Base-by-base conservation (phyloP, 805 yeast species). In the Sungouiella blattae region DNA sequence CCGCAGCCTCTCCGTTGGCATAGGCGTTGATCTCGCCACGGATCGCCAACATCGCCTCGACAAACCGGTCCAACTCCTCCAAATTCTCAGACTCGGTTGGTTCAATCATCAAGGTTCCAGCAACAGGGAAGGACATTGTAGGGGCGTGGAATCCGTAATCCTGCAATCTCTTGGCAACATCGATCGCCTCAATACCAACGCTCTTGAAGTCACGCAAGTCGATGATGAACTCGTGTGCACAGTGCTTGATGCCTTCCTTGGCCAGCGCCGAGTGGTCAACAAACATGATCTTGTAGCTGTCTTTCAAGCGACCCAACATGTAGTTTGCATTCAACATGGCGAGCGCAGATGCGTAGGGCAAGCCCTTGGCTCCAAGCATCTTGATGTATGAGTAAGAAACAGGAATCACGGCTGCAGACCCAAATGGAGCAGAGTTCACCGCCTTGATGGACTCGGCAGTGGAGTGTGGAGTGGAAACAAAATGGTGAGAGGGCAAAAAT, bases 81-180 rank as follows among this genome's bases (percentile, higher is more conserved):
- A 83, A 64, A 55, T 87, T 79, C 66, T 93, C 98, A 13, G 93
- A 82, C 66, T 93, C 98, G 3, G 98, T 93, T 40, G 98, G 98
- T 67, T 93, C 98, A 44, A 93, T 79, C 98, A 93, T 93, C 50
- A 93, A 73, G 2, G 98, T 93, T 43, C 95, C 95, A 4, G 97
- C 91, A 33, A 93, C 95, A 7, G 98, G 98, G 86, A 93, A 93
- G 2, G 98, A 93, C 86, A 93, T 81, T 17, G 98, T 93, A 43
- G 98, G 98, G 1, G 96, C 96, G 63, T 93, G 98, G 78, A 93
- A 93, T 0, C 98, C 96, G 59, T 91, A 93, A 65, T 93, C 98
- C 66, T 93, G 98, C 41, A 93, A 73, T 62, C 98, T 79, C 70
- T 93, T 93, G 38, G 98, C 98, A 40, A 93, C 80, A 59, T 93